Evolutionary conservation across 768 basidiomycete species (phyloP).

Genomic region (Kwoniella sp.): DNA sequence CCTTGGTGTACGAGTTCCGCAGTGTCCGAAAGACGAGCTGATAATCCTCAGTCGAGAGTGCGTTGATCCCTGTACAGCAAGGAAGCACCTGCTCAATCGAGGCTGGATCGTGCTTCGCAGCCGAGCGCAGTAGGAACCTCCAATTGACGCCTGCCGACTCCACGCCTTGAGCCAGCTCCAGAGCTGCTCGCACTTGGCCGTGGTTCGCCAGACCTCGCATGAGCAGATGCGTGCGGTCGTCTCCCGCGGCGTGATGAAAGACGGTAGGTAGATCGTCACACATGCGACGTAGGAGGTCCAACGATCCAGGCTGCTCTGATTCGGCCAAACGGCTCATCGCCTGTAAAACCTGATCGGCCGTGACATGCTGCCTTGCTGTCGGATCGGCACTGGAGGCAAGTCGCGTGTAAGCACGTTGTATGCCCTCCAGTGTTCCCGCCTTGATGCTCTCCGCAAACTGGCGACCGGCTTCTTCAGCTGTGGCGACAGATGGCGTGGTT

Average conservation of each 20-base stretch:
- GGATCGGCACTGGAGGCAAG: too few relatives aligned
- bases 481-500: background rate
- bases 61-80: background rate
- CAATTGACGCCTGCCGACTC: background rate
- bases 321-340: background rate
- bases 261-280: conserved; percentile 1
- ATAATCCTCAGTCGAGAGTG: background rate
- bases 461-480: too few relatives aligned
- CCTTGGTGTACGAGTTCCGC: background rate
- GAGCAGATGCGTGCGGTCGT: background rate
- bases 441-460: too few relatives aligned
- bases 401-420: too few relatives aligned
- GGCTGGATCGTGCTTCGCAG: background rate
- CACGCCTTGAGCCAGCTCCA: background rate
- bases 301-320: background rate
- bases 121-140: conserved; percentile 3
- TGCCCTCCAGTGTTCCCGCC: too few relatives aligned
- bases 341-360: background rate
- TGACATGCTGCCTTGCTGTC: too few relatives aligned
- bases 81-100: background rate
- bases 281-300: conserved; percentile 4
- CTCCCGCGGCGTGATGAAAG: background rate
- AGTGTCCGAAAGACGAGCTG: background rate
- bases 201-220: background rate
- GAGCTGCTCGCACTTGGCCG: conserved; percentile 5